Evolutionary conservation across 768 basidiomycete species (phyloP).

Genomic region (Sistotremastrum niveocremeum): DNA sequence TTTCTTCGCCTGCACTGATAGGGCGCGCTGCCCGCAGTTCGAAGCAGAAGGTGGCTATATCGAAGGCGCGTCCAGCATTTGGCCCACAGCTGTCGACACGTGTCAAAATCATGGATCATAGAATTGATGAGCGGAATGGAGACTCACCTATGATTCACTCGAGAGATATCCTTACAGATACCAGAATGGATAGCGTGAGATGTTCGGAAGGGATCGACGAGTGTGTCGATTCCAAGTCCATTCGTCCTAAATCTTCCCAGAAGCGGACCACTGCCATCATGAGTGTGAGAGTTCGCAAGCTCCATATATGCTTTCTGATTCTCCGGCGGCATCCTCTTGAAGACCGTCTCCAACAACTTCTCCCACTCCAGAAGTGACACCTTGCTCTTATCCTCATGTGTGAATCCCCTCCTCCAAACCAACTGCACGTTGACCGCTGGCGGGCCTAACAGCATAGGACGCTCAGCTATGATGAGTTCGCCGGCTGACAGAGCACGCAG

Average conservation of each 20-base stretch:
- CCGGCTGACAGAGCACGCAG: conserved; percentile 15
- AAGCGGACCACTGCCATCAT: conserved; percentile 23
- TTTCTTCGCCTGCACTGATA: conserved; percentile 20
- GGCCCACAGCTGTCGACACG: conserved; percentile 16
- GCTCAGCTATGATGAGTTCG: conserved; percentile 24
- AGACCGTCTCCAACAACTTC: conserved; percentile 8
- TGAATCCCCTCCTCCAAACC: not conserved
- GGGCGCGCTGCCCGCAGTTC: conserved; percentile 14
- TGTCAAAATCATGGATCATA: not conserved
- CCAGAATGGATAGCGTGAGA: conserved; percentile 6
- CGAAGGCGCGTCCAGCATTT: conserved; percentile 16
- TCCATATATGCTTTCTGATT: conserved; percentile 16
- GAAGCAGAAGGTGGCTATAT: conserved; percentile 18
- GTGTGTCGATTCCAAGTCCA: conserved; percentile 10
- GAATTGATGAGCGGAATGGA: not conserved
- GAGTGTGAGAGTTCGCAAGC: conserved; percentile 18
- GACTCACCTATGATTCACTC: conserved; percentile 25
- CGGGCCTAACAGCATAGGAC: conserved; percentile 21
- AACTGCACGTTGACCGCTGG: not conserved
- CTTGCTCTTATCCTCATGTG: not conserved
- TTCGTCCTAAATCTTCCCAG: conserved; percentile 23
- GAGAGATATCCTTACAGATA: conserved; percentile 18
- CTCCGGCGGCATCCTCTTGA: conserved; percentile 15
- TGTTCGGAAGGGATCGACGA: not conserved
- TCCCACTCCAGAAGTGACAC: conserved; percentile 11